A percentile compares a stretch with the other conserved stretches of the same genome.
Conservation (phyloP, 768 basidiomycete genomes). For the Xanthoconium stramineum region DNA sequence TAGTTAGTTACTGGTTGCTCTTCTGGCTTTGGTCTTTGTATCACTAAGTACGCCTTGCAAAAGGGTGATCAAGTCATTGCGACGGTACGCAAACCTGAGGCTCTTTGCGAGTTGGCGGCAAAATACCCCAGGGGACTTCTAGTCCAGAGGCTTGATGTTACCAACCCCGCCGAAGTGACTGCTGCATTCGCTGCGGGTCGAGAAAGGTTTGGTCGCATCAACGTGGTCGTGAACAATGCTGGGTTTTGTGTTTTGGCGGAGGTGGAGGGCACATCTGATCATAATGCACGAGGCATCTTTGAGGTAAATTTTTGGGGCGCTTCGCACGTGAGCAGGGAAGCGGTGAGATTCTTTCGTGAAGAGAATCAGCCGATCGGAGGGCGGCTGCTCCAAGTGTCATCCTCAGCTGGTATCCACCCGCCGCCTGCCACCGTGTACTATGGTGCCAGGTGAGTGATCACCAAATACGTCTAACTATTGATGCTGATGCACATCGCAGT, state of each 20-base stretch:
- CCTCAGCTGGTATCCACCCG: constrained; percentile 22
- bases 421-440: constrained; percentile 11
- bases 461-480: not conserved
- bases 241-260: not conserved
- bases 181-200: not conserved
- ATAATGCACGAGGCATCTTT: constrained; percentile 34
- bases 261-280: constrained; percentile 33
- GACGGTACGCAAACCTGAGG: constrained; percentile 39
- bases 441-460: constrained; percentile 16
- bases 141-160: constrained; percentile 41
- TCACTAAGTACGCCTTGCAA: constrained; percentile 30
- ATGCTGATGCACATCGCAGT: constrained; percentile 4
- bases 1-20: constrained; percentile 39
- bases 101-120: constrained; percentile 24
- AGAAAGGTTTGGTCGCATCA: constrained; percentile 26
- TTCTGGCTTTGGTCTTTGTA: constrained; percentile 37
- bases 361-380: constrained; percentile 34
- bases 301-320: constrained; percentile 48
- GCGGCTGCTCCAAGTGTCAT: constrained; percentile 34
- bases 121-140: constrained; percentile 32
- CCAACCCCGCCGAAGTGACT: constrained; percentile 5
- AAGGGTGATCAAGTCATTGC: constrained; percentile 41
- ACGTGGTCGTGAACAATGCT: constrained; percentile 12
- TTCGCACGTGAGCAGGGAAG: constrained; percentile 36
- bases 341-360: constrained; percentile 23